These are phyloP conservation scores for Escallonia herrerae DNA, from an alignment of 129 eudicot genomes.

Conservation along the genomic window DNA sequence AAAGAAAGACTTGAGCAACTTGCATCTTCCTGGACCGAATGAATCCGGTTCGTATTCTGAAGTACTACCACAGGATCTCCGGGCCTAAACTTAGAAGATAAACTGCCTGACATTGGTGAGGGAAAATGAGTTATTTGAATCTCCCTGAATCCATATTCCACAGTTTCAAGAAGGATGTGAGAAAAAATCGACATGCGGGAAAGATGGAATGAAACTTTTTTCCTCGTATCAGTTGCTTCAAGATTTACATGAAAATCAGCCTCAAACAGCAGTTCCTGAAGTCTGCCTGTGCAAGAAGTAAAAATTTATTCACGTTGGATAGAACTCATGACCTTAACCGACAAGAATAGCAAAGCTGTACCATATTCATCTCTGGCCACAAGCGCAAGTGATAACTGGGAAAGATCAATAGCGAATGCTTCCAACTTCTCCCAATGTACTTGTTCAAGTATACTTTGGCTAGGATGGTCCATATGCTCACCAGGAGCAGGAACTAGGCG, in stretches of 20 bases:
- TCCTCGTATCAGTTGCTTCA: slow-evolving; percentile 32
- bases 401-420: slow-evolving; percentile 41
- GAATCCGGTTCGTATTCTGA: slow-evolving; percentile 22
- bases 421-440: slow-evolving; percentile 36
- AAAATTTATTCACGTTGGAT: background rate
- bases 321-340: slow-evolving; percentile 4
- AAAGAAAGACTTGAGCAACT: slow-evolving; percentile 35
- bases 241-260: slow-evolving; percentile 45
- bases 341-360: slow-evolving; percentile 23
- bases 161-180: slow-evolving; percentile 29
- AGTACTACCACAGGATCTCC: slow-evolving; percentile 18
- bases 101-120: slow-evolving; percentile 23
- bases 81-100: slow-evolving; percentile 17
- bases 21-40: slow-evolving; percentile 25
- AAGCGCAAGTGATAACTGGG: slow-evolving; percentile 51
- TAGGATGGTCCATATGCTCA: slow-evolving; percentile 19
- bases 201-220: slow-evolving; percentile 39
- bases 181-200: slow-evolving; percentile 65
- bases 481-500: slow-evolving; percentile 21
- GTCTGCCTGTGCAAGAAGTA: slow-evolving; percentile 44
- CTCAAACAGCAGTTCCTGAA: slow-evolving; percentile 59
- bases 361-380: slow-evolving; percentile 62
- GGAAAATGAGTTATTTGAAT: slow-evolving; percentile 41
- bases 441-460: slow-evolving; percentile 3
- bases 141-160: slow-evolving; percentile 30